Evolutionary conservation across 345 rosid species (phyloP).

Genomic region (Brassica napus): DNA sequence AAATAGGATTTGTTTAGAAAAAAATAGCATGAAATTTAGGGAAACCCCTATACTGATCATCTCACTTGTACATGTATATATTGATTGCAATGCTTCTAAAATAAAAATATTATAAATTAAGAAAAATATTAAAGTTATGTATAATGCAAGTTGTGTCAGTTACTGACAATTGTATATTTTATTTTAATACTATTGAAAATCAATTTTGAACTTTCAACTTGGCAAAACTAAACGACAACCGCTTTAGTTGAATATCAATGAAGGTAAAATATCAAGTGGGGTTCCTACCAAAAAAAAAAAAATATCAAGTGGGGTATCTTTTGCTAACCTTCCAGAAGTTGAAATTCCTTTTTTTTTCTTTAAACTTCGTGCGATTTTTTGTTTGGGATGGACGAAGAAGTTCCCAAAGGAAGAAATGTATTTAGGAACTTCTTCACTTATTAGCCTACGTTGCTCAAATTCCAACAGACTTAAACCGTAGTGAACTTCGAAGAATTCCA

Average conservation of each 20-base stretch:
- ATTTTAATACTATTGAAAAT: neutral
- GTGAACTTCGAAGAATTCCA: neutral
- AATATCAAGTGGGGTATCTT: neutral
- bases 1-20: neutral
- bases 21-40: neutral
- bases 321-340: neutral
- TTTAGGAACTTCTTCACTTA: too few species aligned
- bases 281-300: too few species aligned
- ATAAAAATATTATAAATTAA: neutral
- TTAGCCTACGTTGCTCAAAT: too few species aligned
- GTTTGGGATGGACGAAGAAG: neutral
- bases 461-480: neutral
- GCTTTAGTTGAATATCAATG: neutral
- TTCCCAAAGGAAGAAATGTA: neutral
- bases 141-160: neutral
- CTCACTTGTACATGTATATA: neutral
- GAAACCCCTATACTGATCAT: neutral
- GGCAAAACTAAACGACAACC: neutral
- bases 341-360: neutral
- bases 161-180: neutral
- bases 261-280: neutral
- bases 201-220: neutral
- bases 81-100: neutral
- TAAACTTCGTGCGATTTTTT: neutral
- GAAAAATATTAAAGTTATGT: neutral